Evolutionary conservation across 148 eudicot species (phyloP).

Genomic region (Salicornia ramosissima): DNA sequence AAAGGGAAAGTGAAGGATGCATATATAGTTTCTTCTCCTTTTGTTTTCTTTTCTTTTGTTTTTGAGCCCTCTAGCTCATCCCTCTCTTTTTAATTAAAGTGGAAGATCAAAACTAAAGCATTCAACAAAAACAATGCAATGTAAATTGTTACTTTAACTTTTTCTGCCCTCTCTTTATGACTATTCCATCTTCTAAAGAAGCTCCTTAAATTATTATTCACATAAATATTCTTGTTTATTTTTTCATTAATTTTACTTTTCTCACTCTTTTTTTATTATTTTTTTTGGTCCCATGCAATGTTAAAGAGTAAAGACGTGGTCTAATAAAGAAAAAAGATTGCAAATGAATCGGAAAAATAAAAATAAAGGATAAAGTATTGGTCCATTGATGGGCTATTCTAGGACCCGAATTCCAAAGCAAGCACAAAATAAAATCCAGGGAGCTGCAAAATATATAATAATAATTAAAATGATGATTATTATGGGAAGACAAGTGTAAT

Average conservation of each 20-base stretch:
- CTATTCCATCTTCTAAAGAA: conserved; percentile 57
- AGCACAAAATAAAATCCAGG: neutral
- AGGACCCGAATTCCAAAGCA: conserved; percentile 13
- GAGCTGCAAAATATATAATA: conserved; percentile 18
- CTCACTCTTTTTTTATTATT: no score
- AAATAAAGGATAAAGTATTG: conserved; percentile 4
- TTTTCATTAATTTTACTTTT: no score
- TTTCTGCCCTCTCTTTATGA: conserved; percentile 67
- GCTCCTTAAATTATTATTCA: conserved; percentile 11
- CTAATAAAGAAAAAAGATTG: conserved; percentile 22
- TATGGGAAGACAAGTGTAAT: conserved; percentile 38
- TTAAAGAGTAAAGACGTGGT: neutral
- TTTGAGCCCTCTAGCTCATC: no score
- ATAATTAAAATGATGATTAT: conserved; percentile 5
- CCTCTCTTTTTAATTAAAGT: conserved; percentile 47
- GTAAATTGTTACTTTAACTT: conserved; percentile 46
- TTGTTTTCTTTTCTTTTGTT: conserved; percentile 6
- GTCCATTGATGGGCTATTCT: conserved; percentile 1
- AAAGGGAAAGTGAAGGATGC: neutral
- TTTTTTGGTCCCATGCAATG: neutral
- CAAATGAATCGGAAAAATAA: conserved; percentile 1
- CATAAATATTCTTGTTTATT: no score
- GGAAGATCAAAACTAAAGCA: conserved; percentile 70
- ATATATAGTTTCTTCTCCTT: conserved; percentile 15
- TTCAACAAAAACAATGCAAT: conserved; percentile 19